Conservation (phyloP, 495 filamentous ascomycete species). For the Daldinia grandis region DNA sequence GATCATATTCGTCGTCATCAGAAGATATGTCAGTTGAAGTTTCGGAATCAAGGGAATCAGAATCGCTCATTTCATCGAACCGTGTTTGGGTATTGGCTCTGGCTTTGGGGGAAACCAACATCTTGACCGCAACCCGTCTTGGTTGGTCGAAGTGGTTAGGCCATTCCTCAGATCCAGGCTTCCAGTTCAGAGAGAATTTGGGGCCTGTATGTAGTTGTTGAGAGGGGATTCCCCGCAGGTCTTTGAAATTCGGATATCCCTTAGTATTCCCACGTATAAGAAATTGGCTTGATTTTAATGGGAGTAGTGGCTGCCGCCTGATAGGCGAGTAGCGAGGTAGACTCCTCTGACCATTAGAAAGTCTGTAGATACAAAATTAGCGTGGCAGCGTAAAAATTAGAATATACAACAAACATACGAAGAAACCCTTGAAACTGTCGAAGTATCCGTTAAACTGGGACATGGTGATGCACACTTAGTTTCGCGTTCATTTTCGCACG, state of each 20-base stretch:
- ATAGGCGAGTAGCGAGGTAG: neutral
- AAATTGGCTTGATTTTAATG: neutral
- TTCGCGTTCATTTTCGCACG: neutral
- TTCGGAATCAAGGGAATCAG: neutral
- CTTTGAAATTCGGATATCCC: neutral
- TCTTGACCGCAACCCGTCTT: too few species aligned
- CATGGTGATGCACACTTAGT: neutral
- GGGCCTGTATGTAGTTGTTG: neutral
- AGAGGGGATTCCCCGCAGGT: neutral
- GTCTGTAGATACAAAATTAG: neutral
- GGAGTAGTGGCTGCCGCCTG: neutral
- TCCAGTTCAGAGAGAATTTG: neutral
- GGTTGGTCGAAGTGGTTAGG: neutral
- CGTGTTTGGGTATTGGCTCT: neutral
- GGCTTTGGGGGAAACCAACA: neutral
- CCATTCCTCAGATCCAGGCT: neutral
- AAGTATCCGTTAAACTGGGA: constrained; percentile 11
- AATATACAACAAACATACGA: neutral
- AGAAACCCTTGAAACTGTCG: neutral
- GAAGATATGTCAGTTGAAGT: constrained; percentile 8
- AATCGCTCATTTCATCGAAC: neutral
- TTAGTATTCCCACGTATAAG: neutral
- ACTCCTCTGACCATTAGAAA: neutral
- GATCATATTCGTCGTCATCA: constrained; percentile 10
- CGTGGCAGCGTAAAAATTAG: neutral